Evolutionary conservation across 805 yeast species (phyloP), one percentile per base, ranked within the genome.

Genomic region (Kazachstania africana): DNA sequence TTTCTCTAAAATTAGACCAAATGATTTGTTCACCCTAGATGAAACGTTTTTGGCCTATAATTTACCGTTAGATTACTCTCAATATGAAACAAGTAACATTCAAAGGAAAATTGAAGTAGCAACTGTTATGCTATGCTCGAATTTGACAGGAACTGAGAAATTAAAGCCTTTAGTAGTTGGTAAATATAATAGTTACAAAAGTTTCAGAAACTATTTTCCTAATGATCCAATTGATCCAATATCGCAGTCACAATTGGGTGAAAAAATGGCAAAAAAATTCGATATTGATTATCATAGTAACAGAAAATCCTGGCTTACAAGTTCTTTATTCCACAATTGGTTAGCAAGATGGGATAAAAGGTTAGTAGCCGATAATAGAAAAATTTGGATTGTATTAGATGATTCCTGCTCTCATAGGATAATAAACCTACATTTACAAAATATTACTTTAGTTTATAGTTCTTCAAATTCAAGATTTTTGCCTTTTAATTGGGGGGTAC

Each of bases 401-500:
- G 78, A 75, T 48, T 66, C 77, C 14, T 68, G 76, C 6, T 66
- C 78, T 0, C 82, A 75, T 47, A 57, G 80, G 32, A 68, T 74
- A 6, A 62, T 66, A 22, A 75, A 73, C 24, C 58, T 66, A 21
- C 70, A 65, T 37, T 56, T 73, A 25, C 57, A 57, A 34, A 60
- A 63, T 36, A 63, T 64, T 10, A 43, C 59, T 20, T 42, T 66
- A 24, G 44, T 64, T 6, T 65, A 56, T 34, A 62, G 65, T 0
- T 52, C 65, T 0, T 48, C 63, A 18, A 50, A 45, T 23, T 50
- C 62, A 8, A 54, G 65, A 41, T 72, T 70, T 43, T 48, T 72
- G 21, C 81, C 81, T 6, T 72, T 73, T 62, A 69, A 65, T 36
- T 72, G 75, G 65, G 82, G 82, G 3, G 69, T 75, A 4, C 60